Evolutionary conservation across 768 basidiomycete species (phyloP).

Genomic region (Lentinula sp.): DNA sequence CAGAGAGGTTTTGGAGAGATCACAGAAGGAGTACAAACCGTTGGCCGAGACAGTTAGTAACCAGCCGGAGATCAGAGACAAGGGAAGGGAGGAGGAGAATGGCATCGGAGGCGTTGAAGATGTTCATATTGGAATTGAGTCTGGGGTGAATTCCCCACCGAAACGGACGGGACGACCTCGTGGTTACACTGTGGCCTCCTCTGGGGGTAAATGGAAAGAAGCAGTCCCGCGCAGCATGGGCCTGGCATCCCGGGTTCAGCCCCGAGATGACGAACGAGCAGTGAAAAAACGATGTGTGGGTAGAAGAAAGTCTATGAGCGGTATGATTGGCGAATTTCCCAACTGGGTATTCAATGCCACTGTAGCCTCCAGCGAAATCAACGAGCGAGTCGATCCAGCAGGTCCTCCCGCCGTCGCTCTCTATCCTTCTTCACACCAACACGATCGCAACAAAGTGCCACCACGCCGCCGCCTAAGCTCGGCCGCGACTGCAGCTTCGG

Average conservation of each 20-base stretch:
- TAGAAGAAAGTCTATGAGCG: conserved; percentile 35
- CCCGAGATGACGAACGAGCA: conserved; percentile 24
- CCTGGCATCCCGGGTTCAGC: neutral
- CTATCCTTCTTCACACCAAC: too few species aligned
- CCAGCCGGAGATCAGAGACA: conserved; percentile 8
- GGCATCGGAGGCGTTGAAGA: neutral
- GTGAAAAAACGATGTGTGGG: conserved; percentile 55
- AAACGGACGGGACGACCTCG: conserved; percentile 20
- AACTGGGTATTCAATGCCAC: conserved; percentile 50
- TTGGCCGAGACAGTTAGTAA: conserved; percentile 33
- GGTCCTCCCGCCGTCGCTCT: neutral
- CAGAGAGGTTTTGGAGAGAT: conserved; percentile 44
- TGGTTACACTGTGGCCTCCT: conserved; percentile 23
- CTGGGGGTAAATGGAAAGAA: conserved; percentile 7
- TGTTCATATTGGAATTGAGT: neutral
- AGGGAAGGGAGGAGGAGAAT: conserved; percentile 8
- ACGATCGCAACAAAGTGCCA: too few species aligned
- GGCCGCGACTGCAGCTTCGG: too few species aligned
- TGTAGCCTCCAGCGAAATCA: conserved; percentile 34
- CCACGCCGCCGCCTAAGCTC: too few species aligned
- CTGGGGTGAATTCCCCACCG: neutral
- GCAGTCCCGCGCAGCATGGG: neutral
- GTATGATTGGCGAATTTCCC: conserved; percentile 20
- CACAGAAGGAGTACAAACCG: conserved; percentile 52
- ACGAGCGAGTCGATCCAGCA: neutral